These are phyloP conservation scores for Boechera stricta DNA, from an alignment of 345 rosid genomes.

Conservation along the genomic window DNA sequence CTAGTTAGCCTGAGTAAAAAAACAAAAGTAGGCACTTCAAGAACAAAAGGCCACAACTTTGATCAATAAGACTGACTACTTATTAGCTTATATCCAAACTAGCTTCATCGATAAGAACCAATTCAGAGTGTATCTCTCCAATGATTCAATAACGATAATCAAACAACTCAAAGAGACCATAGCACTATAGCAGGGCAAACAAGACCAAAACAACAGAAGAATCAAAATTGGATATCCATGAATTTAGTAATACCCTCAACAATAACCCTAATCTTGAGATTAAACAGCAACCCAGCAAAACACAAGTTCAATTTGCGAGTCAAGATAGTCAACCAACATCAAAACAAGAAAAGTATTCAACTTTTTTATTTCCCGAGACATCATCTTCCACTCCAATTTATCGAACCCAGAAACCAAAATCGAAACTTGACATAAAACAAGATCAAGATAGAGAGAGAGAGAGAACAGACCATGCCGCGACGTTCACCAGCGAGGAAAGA, in stretches of 20 bases:
- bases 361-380: neutral
- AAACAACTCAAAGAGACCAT: neutral
- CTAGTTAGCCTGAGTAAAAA: neutral
- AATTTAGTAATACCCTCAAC: neutral
- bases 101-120: slow-evolving; percentile 4
- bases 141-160: neutral
- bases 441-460: neutral
- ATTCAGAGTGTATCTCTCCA: neutral
- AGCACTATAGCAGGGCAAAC: neutral
- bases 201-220: slow-evolving; percentile 14
- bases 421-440: neutral
- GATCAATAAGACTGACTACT: slow-evolving; percentile 6
- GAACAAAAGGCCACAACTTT: slow-evolving; percentile 24
- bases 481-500: slow-evolving; percentile 89
- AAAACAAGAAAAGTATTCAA: slow-evolving; percentile 3
- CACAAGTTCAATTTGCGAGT: neutral
- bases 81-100: neutral
- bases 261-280: neutral
- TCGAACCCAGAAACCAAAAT: slow-evolving; percentile 9
- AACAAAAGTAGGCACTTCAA: neutral
- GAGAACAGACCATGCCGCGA: slow-evolving; percentile 57
- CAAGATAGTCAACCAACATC: neutral
- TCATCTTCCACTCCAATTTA: neutral
- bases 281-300: neutral
- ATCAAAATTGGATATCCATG: neutral